Conservation (phyloP, 2,329 filamentous ascomycete species). For the Tolypocladium nubicola region DNA sequence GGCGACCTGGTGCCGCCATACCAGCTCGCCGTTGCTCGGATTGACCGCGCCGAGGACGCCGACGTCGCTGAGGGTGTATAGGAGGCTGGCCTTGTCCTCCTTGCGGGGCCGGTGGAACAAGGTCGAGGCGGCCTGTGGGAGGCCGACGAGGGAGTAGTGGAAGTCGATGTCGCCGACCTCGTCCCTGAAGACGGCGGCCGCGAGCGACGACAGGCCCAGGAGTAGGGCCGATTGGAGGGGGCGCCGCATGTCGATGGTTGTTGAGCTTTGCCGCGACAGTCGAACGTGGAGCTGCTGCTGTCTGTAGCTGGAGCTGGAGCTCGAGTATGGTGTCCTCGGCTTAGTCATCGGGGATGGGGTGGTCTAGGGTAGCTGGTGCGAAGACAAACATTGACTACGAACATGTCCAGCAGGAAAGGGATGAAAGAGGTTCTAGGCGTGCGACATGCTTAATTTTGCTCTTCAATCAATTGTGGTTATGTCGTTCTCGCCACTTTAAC, state of each 20-base stretch:
- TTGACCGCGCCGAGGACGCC: conserved; percentile 80
- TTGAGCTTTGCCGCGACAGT: background rate
- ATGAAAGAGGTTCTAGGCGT: background rate
- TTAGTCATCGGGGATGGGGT: background rate
- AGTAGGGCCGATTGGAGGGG: conserved; percentile 24
- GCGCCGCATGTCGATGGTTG: conserved; percentile 21
- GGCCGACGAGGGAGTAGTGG: conserved; percentile 79
- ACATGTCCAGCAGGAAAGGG: no score
- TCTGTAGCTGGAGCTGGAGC: background rate
- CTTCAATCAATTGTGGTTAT: no score
- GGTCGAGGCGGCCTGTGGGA: conserved; percentile 71
- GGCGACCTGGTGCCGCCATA: conserved; percentile 77
- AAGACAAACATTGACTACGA: background rate
- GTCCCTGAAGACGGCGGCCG: conserved; percentile 69
- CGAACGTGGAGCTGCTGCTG: background rate
- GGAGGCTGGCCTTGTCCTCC: conserved; percentile 73
- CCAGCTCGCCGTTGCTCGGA: conserved; percentile 69
- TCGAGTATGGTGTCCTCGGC: background rate
- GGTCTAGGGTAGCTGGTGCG: background rate
- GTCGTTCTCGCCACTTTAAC: background rate
- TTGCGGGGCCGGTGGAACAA: conserved; percentile 87
- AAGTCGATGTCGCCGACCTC: conserved; percentile 90
- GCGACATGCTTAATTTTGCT: background rate
- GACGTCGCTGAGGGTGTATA: conserved; percentile 84
- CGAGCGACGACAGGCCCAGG: conserved; percentile 28